Evolutionary conservation across 441 rosid species (phyloP).

Genomic region (Erysimum pusillum): DNA sequence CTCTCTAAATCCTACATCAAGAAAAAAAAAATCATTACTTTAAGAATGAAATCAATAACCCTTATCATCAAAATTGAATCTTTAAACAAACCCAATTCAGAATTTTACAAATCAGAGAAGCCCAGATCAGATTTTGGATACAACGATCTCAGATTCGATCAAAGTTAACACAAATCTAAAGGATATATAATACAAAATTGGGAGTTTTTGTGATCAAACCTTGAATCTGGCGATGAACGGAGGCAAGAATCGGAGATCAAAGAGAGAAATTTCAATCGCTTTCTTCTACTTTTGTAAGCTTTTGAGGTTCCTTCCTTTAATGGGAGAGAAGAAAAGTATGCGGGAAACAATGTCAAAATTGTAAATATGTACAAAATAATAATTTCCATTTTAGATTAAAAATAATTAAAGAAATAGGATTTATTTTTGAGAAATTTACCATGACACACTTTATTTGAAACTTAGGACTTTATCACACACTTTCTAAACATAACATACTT

Average conservation of each 20-base stretch:
- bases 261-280: neutral
- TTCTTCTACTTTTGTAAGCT: constrained; percentile 1
- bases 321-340: constrained; percentile 26
- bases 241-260: constrained; percentile 12
- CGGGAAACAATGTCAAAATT: constrained; percentile 28
- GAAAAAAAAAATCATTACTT: neutral
- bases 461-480: too few relatives aligned
- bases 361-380: constrained; percentile 4
- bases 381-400: too few relatives aligned
- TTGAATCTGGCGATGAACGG: constrained; percentile 9
- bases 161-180: neutral
- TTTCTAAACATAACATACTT: too few relatives aligned
- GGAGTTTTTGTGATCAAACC: constrained; percentile 21
- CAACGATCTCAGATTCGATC: constrained; percentile 23
- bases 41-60: neutral
- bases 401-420: too few relatives aligned
- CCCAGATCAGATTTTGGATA: constrained; percentile 17
- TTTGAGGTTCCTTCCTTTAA: constrained; percentile 11
- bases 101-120: constrained; percentile 13
- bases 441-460: too few relatives aligned
- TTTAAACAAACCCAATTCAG: neutral
- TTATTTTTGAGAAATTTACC: too few relatives aligned
- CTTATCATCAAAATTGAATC: constrained; percentile 5
- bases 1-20: constrained; percentile 16
- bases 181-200: neutral